Conservation (phyloP, 2,329 filamentous ascomycete species). For the Penicillium verrucosum region DNA sequence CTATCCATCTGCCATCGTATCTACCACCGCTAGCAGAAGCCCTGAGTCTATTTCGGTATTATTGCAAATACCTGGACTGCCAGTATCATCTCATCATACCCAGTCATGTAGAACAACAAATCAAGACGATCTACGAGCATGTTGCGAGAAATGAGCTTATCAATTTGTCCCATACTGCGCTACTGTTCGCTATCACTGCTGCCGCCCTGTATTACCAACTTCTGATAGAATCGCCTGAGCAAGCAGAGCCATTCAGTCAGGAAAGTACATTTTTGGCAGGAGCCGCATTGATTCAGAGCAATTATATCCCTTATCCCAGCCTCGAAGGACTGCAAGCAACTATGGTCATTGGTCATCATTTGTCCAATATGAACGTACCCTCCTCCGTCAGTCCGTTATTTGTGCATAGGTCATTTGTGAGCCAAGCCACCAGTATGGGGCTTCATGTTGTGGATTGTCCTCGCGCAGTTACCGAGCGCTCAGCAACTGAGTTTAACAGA, state of each 20-base stretch:
- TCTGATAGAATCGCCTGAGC: conserved; percentile 16
- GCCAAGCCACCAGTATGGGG: conserved; percentile 35
- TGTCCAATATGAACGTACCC: conserved; percentile 26
- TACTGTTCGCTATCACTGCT: conserved; percentile 36
- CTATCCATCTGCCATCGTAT: conserved; percentile 19
- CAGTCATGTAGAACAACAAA: conserved; percentile 20
- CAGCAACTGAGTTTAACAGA: conserved; percentile 15
- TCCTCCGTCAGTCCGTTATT: conserved; percentile 27
- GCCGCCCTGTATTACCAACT: conserved; percentile 28
- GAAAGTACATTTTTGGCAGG: conserved; percentile 31
- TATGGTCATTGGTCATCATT: conserved; percentile 30
- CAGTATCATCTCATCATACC: conserved; percentile 39
- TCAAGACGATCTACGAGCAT: conserved; percentile 31
- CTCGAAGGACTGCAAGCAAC: conserved; percentile 35
- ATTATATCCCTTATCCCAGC: conserved; percentile 30
- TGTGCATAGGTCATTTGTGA: conserved; percentile 22
- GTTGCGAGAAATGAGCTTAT: conserved; percentile 19
- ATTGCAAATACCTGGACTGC: conserved; percentile 33
- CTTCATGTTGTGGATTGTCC: conserved; percentile 38
- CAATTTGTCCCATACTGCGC: conserved; percentile 29
- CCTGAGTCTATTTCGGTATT: conserved; percentile 31
- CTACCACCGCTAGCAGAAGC: conserved; percentile 33
- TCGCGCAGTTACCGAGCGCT: conserved; percentile 13
- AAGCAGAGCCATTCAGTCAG: conserved; percentile 23
- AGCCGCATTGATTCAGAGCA: conserved; percentile 32